phyloP scores from a whole-genome alignment of 148 eudicot genomes.

The Cornus florida region DNA sequence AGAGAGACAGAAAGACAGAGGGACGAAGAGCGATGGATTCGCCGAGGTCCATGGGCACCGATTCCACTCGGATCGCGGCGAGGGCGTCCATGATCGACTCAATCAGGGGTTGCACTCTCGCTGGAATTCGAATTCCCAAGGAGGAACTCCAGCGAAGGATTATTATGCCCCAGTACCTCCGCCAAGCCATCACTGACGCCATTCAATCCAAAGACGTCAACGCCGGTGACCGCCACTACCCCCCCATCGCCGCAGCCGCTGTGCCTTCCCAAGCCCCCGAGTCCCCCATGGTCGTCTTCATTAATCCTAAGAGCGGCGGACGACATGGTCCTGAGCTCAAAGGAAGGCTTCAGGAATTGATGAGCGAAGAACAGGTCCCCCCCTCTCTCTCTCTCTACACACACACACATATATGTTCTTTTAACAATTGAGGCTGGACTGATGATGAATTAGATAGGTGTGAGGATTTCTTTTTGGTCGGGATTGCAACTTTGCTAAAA shows the following conservation, averaged over 20 bases:
- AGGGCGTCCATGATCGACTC: constrained; percentile 75
- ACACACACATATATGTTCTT: neutral
- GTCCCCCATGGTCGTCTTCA: constrained; percentile 70
- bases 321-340: constrained; percentile 75
- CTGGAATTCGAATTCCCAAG: constrained; percentile 47
- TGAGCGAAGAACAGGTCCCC: constrained; percentile 84
- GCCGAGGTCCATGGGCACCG: constrained; percentile 7
- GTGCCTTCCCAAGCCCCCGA: constrained; percentile 38
- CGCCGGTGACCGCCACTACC: constrained; percentile 26
- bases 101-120: constrained; percentile 47
- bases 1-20: neutral
- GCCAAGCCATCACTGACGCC: constrained; percentile 60
- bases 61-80: constrained; percentile 26
- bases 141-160: constrained; percentile 49
- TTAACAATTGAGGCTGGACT: neutral
- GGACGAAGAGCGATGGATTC: constrained; percentile 22
- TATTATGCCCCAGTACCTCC: constrained; percentile 60
- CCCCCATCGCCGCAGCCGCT: constrained; percentile 28
- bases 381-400: neutral
- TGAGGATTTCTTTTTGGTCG: neutral
- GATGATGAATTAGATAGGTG: neutral
- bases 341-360: constrained; percentile 62
- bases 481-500: neutral
- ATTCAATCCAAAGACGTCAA: constrained; percentile 40
- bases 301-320: constrained; percentile 88